Base-by-base conservation (phyloP, 768 basidiomycete species). In the Agaricus subrufescens region DNA sequence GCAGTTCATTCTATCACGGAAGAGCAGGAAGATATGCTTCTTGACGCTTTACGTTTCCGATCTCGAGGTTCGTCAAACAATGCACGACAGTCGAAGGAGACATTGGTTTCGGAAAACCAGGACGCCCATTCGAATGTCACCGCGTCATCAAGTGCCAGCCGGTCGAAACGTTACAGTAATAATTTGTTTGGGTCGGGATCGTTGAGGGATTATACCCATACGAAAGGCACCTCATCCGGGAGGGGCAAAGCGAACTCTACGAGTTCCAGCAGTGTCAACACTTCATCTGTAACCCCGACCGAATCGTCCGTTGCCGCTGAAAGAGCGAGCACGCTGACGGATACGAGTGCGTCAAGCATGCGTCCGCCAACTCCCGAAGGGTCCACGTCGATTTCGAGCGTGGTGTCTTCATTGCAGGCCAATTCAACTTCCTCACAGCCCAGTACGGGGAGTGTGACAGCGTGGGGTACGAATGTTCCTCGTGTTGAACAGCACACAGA, bases 161-260 rank as follows among this genome's bases (percentile, higher is more conserved):
- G 80, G 34, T 80, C 81, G 40, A 87, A 88, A 70, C 82, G 91
- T 46, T 88, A 89, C 68, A 91, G 89, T 74, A 92, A 92, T 68
- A 92, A 92, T 64, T 74, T 94, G 49, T 93, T 92, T 60, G 86
- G 89, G 46, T 92, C 91, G 15, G 84, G 86, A n/a, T 80, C 85
- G 54, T 77, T 91, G 62, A 78, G 86, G 54, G 91, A 93, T 67
- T 83, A 90, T 65, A 74, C 76, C 9, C 89, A 91, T 67, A 67
- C 89, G 63, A 82, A 84, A 57, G 81, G 76, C 65, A 75, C 79
- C 50, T 64, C 74, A 23, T 77, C 76, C 15, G 61, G 66, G 58
- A 69, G 59, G 63, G 73, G 72, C 59, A 79, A 74, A 56, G 64
- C 66, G 54, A 69, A 71, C 58, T 79, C 74, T 52, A 65, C 67